A percentile compares a stretch with the other conserved stretches of the same genome.
These are phyloP conservation scores for Psophocarpus tetragonolobus DNA, from an alignment of 306 rosid genomes.

Conservation along the genomic window DNA sequence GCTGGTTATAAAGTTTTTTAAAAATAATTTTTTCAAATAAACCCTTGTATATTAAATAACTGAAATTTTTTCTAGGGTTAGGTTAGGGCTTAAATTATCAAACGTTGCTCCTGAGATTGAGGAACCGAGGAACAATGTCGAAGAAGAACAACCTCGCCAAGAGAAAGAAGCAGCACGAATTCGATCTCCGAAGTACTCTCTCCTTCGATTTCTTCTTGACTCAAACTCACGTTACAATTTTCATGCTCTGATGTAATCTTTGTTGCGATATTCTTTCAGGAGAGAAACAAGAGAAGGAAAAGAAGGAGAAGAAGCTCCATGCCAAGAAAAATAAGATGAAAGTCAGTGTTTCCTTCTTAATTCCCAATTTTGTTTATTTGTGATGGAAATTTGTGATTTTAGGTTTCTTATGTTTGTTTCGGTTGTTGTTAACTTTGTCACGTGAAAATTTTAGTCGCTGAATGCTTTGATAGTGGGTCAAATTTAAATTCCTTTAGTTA, in stretches of 20 bases:
- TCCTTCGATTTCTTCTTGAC: not conserved
- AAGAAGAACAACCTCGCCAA: conserved; percentile 84
- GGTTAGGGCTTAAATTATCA: not conserved
- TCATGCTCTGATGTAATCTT: conserved; percentile 3
- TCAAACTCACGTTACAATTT: not conserved
- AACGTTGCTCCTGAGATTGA: not conserved
- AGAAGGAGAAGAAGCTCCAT: conserved; percentile 64
- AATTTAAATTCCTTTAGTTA: not conserved
- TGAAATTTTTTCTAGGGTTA: not conserved
- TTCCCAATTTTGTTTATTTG: not conserved
- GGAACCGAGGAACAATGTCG: conserved; percentile 52
- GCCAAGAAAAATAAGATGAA: conserved; percentile 83
- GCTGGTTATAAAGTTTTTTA: too few species aligned
- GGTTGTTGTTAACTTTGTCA: not conserved
- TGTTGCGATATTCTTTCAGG: conserved; percentile 43
- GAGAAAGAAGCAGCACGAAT: conserved; percentile 76
- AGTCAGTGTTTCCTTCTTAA: conserved; percentile 31
- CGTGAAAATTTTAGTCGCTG: not conserved
- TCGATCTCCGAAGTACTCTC: conserved; percentile 72
- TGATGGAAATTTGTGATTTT: not conserved
- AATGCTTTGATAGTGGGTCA: conserved; percentile 12
- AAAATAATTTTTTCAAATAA: too few species aligned
- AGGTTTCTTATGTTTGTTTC: not conserved
- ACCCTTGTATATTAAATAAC: not conserved
- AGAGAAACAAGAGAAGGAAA: conserved; percentile 66